Conservation (phyloP, 306 rosid species). For the Trifolium repens region DNA sequence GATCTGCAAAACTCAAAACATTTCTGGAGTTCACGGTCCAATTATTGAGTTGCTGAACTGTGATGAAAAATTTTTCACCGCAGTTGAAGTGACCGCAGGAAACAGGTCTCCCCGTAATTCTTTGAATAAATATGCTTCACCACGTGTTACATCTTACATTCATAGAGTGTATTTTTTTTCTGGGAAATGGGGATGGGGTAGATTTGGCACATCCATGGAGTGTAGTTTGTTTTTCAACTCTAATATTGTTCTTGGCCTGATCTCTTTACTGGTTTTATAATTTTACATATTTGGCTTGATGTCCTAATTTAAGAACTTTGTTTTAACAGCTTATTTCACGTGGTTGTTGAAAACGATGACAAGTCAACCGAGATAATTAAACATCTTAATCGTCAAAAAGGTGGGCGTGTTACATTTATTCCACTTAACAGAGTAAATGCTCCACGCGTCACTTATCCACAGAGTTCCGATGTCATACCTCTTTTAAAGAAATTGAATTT, state of each 20-base stretch:
- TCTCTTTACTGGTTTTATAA: constrained; percentile 11
- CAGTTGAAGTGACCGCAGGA: constrained; percentile 98
- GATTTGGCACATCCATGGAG: constrained; percentile 4
- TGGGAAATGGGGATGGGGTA: neutral
- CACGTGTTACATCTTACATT: constrained; percentile 8
- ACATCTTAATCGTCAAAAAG: constrained; percentile 85
- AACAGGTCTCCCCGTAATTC: constrained; percentile 62
- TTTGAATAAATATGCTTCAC: neutral
- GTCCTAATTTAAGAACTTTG: constrained; percentile 31
- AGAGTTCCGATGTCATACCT: constrained; percentile 90
- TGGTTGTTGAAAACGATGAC: constrained; percentile 94
- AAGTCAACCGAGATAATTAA: constrained; percentile 90
- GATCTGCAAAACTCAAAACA: constrained; percentile 70
- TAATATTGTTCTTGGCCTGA: constrained; percentile 7
- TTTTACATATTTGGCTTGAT: constrained; percentile 25
- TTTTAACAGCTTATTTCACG: constrained; percentile 88
- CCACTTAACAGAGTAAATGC: constrained; percentile 94
- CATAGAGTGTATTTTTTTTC: constrained; percentile 16
- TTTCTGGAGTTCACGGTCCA: constrained; percentile 92
- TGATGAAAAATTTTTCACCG: constrained; percentile 90
- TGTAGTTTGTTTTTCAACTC: neutral
- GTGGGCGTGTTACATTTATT: constrained; percentile 95
- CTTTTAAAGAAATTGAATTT: constrained; percentile 74
- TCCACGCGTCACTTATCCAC: constrained; percentile 74
- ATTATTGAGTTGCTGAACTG: constrained; percentile 91